Evolutionary conservation across 1,284 basidiomycete genomes (phyloP), one percentile per base, ranked within the genome.

Genomic region (Trametes hirsuta): DNA sequence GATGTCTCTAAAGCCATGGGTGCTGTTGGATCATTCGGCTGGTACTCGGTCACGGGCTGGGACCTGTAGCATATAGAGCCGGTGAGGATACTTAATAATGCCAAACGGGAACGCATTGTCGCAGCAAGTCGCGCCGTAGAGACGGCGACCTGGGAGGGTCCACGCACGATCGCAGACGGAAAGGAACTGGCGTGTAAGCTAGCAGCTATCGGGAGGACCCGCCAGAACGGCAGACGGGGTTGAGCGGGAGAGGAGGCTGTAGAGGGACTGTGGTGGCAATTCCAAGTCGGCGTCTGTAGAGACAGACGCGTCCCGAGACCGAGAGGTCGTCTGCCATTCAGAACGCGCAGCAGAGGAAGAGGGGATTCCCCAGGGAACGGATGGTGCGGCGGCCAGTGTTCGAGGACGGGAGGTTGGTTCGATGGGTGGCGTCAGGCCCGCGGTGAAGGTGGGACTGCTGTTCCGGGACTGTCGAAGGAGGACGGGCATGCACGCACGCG

Each of bases 271-370:
- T 52, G 56, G 49, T 50, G 45, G 44, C 15, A 34, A 52, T 58
- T 58, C 56, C 56, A 52, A 25, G 44, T 15, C 49, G 56, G 56
- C 56, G 56, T 47, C 56, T 52, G 49, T 52, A 58, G 11, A 36
- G 52, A 25, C 30, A 45, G 52, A 18, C 18, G 18, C 18, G 18
- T 18, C n/a, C 30, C 30, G 51, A 53, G 34, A 35, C 42, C 41
- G 35, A 45, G 30, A 30, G 30, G 30, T 30, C 30, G 45, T 39
- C 34, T 37, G 25, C 42, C 5, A 53, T 53, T 36, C 51, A 44
- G 52, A 46, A 46, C 21, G 49, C 56, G 56, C 56, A 58, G 56
- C 56, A 58, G 36, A 11, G 39, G 42, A 45, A 51, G 24, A 25
- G 44, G 56, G 56, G 36, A 47, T 47, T 58, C 44, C 56, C 48